These are phyloP conservation scores for Pulicaria dysenterica DNA, from an alignment of 129 eudicot species.

Conservation along the genomic window DNA sequence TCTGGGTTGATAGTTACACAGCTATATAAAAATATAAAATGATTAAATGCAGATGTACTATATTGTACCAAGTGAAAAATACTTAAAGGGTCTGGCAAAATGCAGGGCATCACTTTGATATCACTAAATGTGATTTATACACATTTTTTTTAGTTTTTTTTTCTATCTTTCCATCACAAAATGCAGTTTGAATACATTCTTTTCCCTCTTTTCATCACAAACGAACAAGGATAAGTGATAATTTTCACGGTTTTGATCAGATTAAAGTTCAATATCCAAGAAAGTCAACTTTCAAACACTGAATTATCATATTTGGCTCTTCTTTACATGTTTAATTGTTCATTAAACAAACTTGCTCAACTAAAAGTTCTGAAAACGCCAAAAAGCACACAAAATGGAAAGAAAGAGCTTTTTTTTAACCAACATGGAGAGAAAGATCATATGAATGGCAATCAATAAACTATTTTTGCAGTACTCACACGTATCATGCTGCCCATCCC, in stretches of 20 bases:
- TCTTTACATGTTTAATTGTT: too few species aligned
- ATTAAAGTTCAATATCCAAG: too few species aligned
- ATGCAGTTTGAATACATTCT: conserved; percentile 10
- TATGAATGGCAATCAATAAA: conserved; percentile 15
- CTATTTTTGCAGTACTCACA: conserved; percentile 19
- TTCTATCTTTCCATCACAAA: conserved; percentile 12
- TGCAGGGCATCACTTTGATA: conserved; percentile 19
- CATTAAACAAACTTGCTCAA: not conserved
- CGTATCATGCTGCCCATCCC: conserved; percentile 22
- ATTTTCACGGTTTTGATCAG: not conserved
- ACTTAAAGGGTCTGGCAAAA: conserved; percentile 23
- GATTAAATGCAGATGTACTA: conserved; percentile 34
- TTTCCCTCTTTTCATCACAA: not conserved
- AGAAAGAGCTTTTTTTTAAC: too few species aligned
- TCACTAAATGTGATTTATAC: conserved; percentile 9
- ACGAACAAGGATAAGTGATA: not conserved
- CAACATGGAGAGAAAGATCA: not conserved
- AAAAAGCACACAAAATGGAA: conserved; percentile 16
- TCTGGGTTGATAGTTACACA: conserved; percentile 18
- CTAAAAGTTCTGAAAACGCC: conserved; percentile 3
- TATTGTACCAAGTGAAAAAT: conserved; percentile 19
- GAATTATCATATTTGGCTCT: not conserved
- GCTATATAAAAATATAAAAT: conserved; percentile 5
- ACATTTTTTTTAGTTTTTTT: not conserved
- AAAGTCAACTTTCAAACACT: not conserved